Evolutionary conservation across 257 asterid species (phyloP).

Genomic region (Echium plantagineum): DNA sequence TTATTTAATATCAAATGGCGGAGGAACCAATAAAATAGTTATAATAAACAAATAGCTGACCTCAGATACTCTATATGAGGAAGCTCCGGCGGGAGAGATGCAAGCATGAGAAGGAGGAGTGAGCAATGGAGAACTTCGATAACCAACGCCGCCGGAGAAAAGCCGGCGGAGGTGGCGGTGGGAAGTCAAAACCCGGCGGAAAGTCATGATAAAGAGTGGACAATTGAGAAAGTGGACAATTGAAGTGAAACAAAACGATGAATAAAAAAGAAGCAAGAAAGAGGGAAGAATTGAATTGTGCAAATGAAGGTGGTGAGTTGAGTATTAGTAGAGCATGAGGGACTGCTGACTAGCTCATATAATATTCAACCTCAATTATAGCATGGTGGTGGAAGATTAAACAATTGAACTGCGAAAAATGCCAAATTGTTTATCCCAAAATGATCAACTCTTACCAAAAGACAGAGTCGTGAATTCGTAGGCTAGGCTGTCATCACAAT

Average conservation of each 20-base stretch:
- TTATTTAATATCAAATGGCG: not conserved
- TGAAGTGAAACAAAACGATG: no score
- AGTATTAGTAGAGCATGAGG: no score
- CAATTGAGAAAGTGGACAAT: not conserved
- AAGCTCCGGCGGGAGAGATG: constrained; percentile 18
- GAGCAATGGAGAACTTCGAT: constrained; percentile 6
- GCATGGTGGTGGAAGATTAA: no score
- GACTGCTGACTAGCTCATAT: no score
- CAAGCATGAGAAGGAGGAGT: constrained; percentile 15
- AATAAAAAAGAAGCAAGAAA: no score
- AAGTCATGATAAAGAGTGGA: constrained; percentile 27
- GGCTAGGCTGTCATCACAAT: no score
- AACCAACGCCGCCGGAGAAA: constrained; percentile 25
- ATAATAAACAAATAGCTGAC: constrained; percentile 22
- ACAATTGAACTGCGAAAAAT: not conserved
- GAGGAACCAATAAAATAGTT: not conserved
- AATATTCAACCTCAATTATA: no score
- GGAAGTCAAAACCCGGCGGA: constrained; percentile 36
- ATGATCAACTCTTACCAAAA: no score
- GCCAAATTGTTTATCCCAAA: not conserved
- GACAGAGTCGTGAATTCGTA: no score
- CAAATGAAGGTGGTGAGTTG: no score
- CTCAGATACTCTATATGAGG: constrained; percentile 18
- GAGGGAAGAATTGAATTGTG: no score
- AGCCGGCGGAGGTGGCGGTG: constrained; percentile 31